These are phyloP conservation scores for Phytophthora sp. DNA, from an alignment of 352 stramenopile genomes.

Conservation along the genomic window DNA sequence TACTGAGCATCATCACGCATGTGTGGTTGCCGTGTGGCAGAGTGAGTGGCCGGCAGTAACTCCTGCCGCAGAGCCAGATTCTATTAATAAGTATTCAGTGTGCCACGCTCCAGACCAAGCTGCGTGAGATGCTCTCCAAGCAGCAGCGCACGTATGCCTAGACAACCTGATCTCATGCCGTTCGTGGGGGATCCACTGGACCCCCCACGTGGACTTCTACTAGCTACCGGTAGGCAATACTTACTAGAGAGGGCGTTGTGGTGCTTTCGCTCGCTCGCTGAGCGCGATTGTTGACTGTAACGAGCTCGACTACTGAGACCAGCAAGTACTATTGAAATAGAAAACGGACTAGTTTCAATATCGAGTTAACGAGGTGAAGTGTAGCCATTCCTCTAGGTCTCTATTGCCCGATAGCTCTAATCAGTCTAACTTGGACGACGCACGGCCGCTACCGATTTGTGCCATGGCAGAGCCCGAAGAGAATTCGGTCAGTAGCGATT, in stretches of 20 bases:
- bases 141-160: too few relatives aligned
- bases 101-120: too few relatives aligned
- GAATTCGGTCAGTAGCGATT: constrained; percentile 39
- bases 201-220: too few relatives aligned
- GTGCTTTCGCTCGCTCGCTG: too few relatives aligned
- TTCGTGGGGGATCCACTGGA: too few relatives aligned
- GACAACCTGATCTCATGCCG: too few relatives aligned
- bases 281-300: background rate
- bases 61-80: constrained; percentile 1
- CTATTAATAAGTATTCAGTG: background rate
- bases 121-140: too few relatives aligned
- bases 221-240: too few relatives aligned
- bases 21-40: constrained; percentile 19
- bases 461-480: constrained; percentile 15
- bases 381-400: constrained; percentile 16
- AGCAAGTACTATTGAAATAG: background rate
- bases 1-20: constrained; percentile 18
- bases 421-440: constrained; percentile 44
- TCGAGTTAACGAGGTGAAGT: constrained; percentile 4
- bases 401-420: constrained; percentile 12
- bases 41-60: constrained; percentile 4
- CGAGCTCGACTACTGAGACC: background rate
- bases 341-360: background rate
- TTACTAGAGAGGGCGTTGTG: too few relatives aligned
- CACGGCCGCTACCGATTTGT: constrained; percentile 5